A percentile compares a stretch with the other conserved stretches of the same genome.
These are phyloP conservation scores for Sugiyamaella novakii DNA, from an alignment of 1,139 yeast species.

Conservation along the genomic window DNA sequence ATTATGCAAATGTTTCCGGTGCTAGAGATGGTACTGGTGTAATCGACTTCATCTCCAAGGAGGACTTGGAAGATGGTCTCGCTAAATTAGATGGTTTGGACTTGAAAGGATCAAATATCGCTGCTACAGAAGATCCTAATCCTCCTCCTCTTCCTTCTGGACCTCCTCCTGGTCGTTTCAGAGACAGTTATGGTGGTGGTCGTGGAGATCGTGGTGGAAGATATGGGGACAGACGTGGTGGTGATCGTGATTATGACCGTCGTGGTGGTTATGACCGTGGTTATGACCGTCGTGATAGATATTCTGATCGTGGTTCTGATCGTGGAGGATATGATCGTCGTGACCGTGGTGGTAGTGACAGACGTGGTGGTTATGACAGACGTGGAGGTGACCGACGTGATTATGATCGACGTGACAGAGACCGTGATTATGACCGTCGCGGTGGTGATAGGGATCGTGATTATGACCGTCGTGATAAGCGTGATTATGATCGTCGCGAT, in stretches of 20 bases:
- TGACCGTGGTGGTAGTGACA: conserved; percentile 27
- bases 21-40: conserved; percentile 50
- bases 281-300: conserved; percentile 21
- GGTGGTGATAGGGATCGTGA: conserved; percentile 23
- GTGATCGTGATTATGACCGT: conserved; percentile 24
- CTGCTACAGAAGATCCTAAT: conserved; percentile 78
- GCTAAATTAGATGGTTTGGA: conserved; percentile 70
- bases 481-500: conserved; percentile 25
- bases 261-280: conserved; percentile 23
- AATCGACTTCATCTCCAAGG: conserved; percentile 75
- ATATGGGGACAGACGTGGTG: conserved; percentile 18
- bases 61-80: conserved; percentile 70
- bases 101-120: conserved; percentile 64
- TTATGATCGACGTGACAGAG: conserved; percentile 13
- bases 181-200: conserved; percentile 28
- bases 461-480: conserved; percentile 23
- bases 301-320: conserved; percentile 29
- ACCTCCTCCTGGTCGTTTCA: conserved; percentile 29
- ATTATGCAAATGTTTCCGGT: conserved; percentile 41
- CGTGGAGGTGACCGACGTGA: conserved; percentile 23
- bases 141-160: conserved; percentile 36
- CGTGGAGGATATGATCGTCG: conserved; percentile 28
- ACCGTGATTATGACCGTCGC: conserved; percentile 26
- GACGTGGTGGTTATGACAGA: conserved; percentile 22
- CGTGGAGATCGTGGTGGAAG: not conserved